phyloP scores from a whole-genome alignment of 352 stramenopile species.

The Thraustochytrium sp. region DNA sequence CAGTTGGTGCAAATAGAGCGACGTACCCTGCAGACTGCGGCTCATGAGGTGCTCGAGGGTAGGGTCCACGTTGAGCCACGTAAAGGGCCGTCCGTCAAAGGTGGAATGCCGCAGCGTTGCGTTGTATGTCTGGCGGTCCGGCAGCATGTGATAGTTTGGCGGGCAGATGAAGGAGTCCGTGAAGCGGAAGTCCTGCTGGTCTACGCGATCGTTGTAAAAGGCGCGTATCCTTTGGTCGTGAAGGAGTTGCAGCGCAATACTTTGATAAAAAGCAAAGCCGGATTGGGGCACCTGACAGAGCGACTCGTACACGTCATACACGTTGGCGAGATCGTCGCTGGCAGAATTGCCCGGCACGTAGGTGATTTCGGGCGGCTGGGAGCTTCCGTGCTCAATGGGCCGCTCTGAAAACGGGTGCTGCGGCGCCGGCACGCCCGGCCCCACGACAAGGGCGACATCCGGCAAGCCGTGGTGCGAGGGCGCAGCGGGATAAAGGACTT shows the following conservation, averaged over 20 bases:
- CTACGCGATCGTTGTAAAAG: not conserved
- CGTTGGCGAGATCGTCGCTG: not conserved
- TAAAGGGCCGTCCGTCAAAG: not conserved
- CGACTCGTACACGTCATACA: constrained; percentile 16
- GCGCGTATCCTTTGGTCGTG: not conserved
- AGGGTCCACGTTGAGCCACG: not conserved
- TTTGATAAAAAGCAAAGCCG: not conserved
- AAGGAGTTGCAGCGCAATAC: not conserved
- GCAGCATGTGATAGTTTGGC: not conserved
- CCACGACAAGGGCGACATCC: too few species aligned
- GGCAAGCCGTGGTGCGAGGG: too few species aligned
- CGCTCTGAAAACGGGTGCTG: too few species aligned
- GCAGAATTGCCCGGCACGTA: too few species aligned
- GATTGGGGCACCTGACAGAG: not conserved
- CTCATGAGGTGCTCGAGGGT: not conserved
- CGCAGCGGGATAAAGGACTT: too few species aligned
- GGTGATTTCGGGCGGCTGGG: too few species aligned
- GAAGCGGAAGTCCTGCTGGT: not conserved
- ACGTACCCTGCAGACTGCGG: too few species aligned
- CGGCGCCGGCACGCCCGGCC: too few species aligned
- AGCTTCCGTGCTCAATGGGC: too few species aligned
- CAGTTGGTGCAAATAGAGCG: too few species aligned
- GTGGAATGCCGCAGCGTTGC: not conserved
- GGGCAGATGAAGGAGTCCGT: constrained; percentile 1
- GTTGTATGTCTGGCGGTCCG: not conserved